A percentile compares a stretch with the other conserved stretches of the same genome.
phyloP scores from a whole-genome alignment of 2,329 filamentous ascomycete genomes.

The Sordariomycetes sp. region DNA sequence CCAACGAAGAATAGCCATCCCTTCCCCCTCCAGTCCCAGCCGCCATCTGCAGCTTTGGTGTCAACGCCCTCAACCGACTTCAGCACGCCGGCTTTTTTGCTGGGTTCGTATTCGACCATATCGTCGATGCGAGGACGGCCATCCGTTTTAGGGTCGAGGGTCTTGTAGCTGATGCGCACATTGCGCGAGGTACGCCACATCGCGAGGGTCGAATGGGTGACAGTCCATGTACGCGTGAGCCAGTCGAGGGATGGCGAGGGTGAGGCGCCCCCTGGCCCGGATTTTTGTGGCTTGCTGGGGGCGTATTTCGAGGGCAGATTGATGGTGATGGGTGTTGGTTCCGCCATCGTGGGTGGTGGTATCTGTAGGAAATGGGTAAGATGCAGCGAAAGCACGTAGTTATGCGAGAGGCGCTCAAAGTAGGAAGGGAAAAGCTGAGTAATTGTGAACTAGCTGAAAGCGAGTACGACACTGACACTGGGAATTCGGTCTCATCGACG shows the following conservation, averaged over 20 bases:
- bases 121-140: slow-evolving; percentile 53
- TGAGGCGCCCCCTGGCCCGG: slow-evolving; percentile 12
- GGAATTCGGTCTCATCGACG: neutral
- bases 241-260: slow-evolving; percentile 43
- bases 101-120: slow-evolving; percentile 59
- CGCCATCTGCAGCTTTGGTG: slow-evolving; percentile 25
- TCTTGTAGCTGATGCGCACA: slow-evolving; percentile 67
- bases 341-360: slow-evolving; percentile 5
- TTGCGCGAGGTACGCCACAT: slow-evolving; percentile 80
- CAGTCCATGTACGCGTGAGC: slow-evolving; percentile 60
- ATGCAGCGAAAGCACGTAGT: neutral
- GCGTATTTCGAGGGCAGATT: slow-evolving; percentile 39
- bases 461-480: too few relatives aligned
- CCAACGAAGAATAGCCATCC: slow-evolving; percentile 64
- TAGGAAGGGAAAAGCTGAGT: too few relatives aligned
- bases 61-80: slow-evolving; percentile 61
- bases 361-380: neutral
- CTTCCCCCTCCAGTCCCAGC: slow-evolving; percentile 71
- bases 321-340: slow-evolving; percentile 14
- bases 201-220: slow-evolving; percentile 65
- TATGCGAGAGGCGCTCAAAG: neutral
- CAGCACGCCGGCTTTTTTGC: slow-evolving; percentile 34
- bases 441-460: too few relatives aligned
- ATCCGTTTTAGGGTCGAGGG: slow-evolving; percentile 31
- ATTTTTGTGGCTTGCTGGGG: slow-evolving; percentile 6